Conservation (phyloP, 306 rosid species). For the Casuarina cunninghamiana region DNA sequence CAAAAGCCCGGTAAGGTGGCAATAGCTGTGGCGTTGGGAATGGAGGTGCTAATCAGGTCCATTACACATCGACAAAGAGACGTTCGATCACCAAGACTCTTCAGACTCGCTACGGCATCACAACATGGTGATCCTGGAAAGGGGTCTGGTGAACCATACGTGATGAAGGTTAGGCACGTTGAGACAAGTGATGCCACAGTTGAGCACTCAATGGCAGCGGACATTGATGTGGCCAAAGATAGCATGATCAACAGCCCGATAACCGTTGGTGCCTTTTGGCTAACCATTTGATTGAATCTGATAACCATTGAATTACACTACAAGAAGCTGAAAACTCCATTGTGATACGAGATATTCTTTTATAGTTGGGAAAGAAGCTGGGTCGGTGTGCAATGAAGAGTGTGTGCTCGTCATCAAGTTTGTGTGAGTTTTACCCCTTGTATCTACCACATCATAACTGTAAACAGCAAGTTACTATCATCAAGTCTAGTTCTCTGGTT, state of each 20-base stretch:
- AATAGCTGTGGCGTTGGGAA: slow-evolving; percentile 42
- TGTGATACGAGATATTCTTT: not conserved
- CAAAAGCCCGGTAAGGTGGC: slow-evolving; percentile 61
- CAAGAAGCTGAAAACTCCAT: not conserved
- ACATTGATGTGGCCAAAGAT: slow-evolving; percentile 7
- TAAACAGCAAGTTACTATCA: not conserved
- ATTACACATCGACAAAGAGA: slow-evolving; percentile 47
- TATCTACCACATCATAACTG: not conserved
- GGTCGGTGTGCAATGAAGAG: slow-evolving; percentile 43
- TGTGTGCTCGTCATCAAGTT: slow-evolving; percentile 39
- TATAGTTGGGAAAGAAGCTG: slow-evolving; percentile 11
- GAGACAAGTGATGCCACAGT: slow-evolving; percentile 38
- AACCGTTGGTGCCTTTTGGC: slow-evolving; percentile 26
- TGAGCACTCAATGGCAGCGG: slow-evolving; percentile 43
- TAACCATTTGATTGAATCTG: slow-evolving; percentile 17
- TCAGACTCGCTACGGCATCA: slow-evolving; percentile 45
- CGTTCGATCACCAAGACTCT: slow-evolving; percentile 30
- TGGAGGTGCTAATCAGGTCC: slow-evolving; percentile 42
- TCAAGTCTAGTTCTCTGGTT: too few species aligned
- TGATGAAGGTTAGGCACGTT: slow-evolving; percentile 48
- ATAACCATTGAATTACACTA: not conserved
- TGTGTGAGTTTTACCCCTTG: slow-evolving; percentile 28
- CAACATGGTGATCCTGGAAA: slow-evolving; percentile 52
- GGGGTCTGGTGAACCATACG: slow-evolving; percentile 52
- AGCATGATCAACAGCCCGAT: slow-evolving; percentile 26